Evolutionary conservation across 2,329 filamentous ascomycete genomes (phyloP), one percentile per base, ranked within the genome.

Genomic region (Cytospora mali): DNA sequence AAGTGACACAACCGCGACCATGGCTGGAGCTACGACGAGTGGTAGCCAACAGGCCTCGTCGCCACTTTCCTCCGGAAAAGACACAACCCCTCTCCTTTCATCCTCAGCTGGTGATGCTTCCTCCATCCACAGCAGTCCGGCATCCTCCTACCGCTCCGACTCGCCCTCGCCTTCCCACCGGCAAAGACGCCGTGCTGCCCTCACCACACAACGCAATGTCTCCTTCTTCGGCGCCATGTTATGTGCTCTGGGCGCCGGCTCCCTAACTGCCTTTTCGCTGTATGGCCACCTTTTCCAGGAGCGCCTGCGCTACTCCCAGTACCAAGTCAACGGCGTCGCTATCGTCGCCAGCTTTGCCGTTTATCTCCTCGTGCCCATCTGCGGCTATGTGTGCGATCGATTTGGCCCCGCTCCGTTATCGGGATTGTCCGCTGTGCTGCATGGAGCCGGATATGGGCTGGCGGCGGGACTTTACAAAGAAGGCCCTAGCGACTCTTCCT

Each of bases 281-380:
- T 99, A 98, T 74, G 95, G 91, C 10, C 93, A 92, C 68, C 82
- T 96, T 54, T 92, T 99, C 78, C 92, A 97, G 75, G 89, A 89
- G 61, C 88, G 88, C 51, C 82, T 99, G 57, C 89, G 88, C 72
- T 99, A 98, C 77, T 89, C 88, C 3, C 95, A 99, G 77, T 85
- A 95, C 66, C 91, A 95, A 74, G 92, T 99, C 76, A 98, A 98
- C 75, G 87, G 89, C 53, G 88, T 97, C 52, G 90, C 92, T 65
- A 96, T 96, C 69, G 88, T 90, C 18, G 92, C 92, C 61, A 94
- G 93, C 73, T 79, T 98, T 46, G 89, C 91, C 42, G 88, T 96
- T 79, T 99, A 99, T 77, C 83, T 97, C 6, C 91, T 92, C n/a
- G 93, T 98, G 3, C 91, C 94, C 2, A 70, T 95, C 48, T 89